Conservation (phyloP, 352 stramenopile species). For the Phytopythium ostracodes region DNA sequence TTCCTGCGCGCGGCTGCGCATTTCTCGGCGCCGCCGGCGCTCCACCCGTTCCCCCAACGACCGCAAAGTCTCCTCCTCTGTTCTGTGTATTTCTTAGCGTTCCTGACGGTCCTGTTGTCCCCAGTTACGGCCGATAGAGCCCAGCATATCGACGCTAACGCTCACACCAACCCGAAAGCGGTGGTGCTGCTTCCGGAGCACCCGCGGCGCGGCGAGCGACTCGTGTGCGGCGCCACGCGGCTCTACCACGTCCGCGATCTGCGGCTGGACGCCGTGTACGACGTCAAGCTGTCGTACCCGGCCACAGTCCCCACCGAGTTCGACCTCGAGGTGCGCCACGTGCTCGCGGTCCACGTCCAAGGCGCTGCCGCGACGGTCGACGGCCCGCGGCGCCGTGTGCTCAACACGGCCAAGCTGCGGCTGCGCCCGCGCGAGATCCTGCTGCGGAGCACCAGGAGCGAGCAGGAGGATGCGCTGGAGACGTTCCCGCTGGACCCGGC, state of each 20-base stretch:
- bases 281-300: constrained; percentile 78
- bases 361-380: constrained; percentile 5
- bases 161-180: not conserved
- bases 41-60: not conserved
- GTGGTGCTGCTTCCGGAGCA: constrained; percentile 39
- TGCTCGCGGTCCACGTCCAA: constrained; percentile 14
- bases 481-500: constrained; percentile 17
- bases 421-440: constrained; percentile 42
- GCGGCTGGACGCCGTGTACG: constrained; percentile 42
- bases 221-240: constrained; percentile 40
- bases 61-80: not conserved
- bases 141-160: not conserved
- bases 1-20: not conserved
- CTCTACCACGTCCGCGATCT: constrained; percentile 54
- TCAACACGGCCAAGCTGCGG: constrained; percentile 72
- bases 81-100: constrained; percentile 3
- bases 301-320: constrained; percentile 56
- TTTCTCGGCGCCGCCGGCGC: not conserved
- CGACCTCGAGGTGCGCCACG: constrained; percentile 35
- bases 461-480: constrained; percentile 8
- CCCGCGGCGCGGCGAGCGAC: constrained; percentile 27
- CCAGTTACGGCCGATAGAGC: not conserved
- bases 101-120: not conserved
- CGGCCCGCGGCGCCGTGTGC: constrained; percentile 23
- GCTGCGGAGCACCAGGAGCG: not conserved